phyloP scores from a whole-genome alignment of 371 early-diverging fungal species.

The Coemansia sp. region DNA sequence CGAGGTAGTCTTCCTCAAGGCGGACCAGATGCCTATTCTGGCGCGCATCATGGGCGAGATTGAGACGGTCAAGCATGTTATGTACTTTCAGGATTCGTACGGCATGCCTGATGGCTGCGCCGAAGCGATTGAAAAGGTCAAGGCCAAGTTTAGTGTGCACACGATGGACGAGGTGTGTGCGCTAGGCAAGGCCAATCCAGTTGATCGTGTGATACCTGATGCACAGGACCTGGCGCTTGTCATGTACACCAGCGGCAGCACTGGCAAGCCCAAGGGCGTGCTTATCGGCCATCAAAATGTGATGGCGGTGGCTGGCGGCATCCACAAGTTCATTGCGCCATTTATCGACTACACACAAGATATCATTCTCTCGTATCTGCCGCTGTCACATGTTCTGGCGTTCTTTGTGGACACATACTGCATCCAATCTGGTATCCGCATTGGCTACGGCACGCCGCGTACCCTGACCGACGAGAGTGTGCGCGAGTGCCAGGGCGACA shows the following conservation, averaged over 20 bases:
- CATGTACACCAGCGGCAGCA: constrained; percentile 87
- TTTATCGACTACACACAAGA: constrained; percentile 26
- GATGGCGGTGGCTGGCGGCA: constrained; percentile 62
- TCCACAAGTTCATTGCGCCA: constrained; percentile 37
- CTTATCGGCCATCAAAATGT: constrained; percentile 72
- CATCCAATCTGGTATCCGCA: constrained; percentile 73
- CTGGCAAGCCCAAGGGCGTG: constrained; percentile 82
- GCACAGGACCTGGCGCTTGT: constrained; percentile 83
- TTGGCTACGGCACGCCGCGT: constrained; percentile 87
- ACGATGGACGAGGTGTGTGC: constrained; percentile 19
- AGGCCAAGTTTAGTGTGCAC: constrained; percentile 46
- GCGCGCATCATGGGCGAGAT: constrained; percentile 56
- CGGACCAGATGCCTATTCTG: constrained; percentile 72
- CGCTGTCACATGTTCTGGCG: constrained; percentile 93
- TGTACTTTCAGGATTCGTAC: constrained; percentile 80
- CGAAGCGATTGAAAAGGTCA: constrained; percentile 65
- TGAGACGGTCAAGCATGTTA: constrained; percentile 61
- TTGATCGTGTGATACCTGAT: constrained; percentile 51
- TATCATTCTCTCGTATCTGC: constrained; percentile 86
- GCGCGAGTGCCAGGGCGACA: constrained; percentile 67
- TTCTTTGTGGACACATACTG: constrained; percentile 77
- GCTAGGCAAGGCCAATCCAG: constrained; percentile 40
- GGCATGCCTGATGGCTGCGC: constrained; percentile 79
- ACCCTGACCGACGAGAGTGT: constrained; percentile 88
- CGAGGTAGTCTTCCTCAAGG: constrained; percentile 70